Evolutionary conservation across 352 stramenopile species (phyloP).

Genomic region (Phytophthora niederhauseri): DNA sequence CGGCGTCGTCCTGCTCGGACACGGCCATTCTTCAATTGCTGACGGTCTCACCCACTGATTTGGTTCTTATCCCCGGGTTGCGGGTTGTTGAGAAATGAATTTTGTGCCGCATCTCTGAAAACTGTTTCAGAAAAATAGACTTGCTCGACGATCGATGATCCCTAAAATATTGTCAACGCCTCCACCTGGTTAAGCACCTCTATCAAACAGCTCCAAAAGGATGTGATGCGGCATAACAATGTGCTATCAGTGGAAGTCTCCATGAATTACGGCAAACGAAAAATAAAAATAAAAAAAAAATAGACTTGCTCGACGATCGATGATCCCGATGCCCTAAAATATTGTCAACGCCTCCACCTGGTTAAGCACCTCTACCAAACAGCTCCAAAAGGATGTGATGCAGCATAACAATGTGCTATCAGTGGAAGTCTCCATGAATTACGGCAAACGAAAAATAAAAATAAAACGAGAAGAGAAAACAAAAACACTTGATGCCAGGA

Average conservation of each 20-base stretch:
- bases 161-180: neutral
- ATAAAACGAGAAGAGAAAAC: slow-evolving; percentile 2
- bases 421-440: neutral
- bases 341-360: neutral
- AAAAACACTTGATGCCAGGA: neutral
- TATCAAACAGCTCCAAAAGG: too few relatives aligned
- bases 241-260: neutral
- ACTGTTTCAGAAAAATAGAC: slow-evolving; percentile 7
- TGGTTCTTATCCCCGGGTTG: slow-evolving; percentile 15
- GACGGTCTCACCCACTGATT: slow-evolving; percentile 21
- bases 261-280: neutral
- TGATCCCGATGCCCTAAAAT: neutral
- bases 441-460: neutral
- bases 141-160: slow-evolving; percentile 4
- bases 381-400: neutral
- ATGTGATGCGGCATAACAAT: neutral
- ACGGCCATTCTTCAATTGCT: slow-evolving; percentile 20
- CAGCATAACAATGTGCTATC: neutral
- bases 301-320: slow-evolving; percentile 6
- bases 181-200: neutral
- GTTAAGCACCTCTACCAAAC: neutral
- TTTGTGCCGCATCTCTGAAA: slow-evolving; percentile 20
- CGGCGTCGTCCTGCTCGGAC: slow-evolving; percentile 7
- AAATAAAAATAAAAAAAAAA: slow-evolving; percentile 7
- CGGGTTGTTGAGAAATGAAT: slow-evolving; percentile 23